Percentiles rank a stretch among this genome's conserved stretches.
phyloP scores from a whole-genome alignment of 2,329 filamentous ascomycete genomes.

The Ophiocordyceps camponoti-rufipedis region DNA sequence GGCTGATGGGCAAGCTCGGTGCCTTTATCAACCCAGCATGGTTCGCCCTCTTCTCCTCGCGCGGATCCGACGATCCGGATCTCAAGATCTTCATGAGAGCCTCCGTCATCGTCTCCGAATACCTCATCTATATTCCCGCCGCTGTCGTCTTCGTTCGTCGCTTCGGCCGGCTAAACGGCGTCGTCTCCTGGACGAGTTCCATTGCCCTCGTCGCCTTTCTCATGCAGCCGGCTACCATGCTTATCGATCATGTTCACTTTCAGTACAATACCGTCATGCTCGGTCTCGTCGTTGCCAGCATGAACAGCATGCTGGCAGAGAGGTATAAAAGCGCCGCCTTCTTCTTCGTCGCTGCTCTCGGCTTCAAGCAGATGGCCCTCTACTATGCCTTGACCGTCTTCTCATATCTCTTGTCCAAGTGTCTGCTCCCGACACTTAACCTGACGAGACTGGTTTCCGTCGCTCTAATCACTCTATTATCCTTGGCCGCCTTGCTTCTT shows the following conservation, averaged over 20 bases:
- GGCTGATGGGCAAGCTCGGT: constrained; percentile 79
- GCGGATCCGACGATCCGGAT: constrained; percentile 58
- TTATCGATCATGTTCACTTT: constrained; percentile 91
- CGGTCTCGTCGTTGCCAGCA: constrained; percentile 67
- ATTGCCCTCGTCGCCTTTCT: constrained; percentile 79
- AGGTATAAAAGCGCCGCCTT: constrained; percentile 76
- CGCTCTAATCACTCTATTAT: constrained; percentile 48
- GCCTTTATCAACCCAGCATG: constrained; percentile 60
- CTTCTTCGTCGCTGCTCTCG: constrained; percentile 85
- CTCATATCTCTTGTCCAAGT: constrained; percentile 74
- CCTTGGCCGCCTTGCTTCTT: constrained; percentile 58
- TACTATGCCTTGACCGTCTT: constrained; percentile 94
- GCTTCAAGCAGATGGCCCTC: constrained; percentile 98
- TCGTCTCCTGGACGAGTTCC: constrained; percentile 65
- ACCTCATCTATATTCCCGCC: constrained; percentile 74
- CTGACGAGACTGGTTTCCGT: constrained; percentile 54
- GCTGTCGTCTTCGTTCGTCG: constrained; percentile 70
- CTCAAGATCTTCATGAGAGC: constrained; percentile 94
- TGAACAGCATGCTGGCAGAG: constrained; percentile 77
- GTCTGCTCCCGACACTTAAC: constrained; percentile 57
- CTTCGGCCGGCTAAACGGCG: constrained; percentile 56
- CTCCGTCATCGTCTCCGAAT: constrained; percentile 80
- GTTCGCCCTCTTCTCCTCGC: constrained; percentile 74
- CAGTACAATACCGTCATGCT: constrained; percentile 99
- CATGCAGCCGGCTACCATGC: constrained; percentile 76